Conservation (phyloP, 2,329 filamentous ascomycete genomes). For the Fusarium sororula region DNA sequence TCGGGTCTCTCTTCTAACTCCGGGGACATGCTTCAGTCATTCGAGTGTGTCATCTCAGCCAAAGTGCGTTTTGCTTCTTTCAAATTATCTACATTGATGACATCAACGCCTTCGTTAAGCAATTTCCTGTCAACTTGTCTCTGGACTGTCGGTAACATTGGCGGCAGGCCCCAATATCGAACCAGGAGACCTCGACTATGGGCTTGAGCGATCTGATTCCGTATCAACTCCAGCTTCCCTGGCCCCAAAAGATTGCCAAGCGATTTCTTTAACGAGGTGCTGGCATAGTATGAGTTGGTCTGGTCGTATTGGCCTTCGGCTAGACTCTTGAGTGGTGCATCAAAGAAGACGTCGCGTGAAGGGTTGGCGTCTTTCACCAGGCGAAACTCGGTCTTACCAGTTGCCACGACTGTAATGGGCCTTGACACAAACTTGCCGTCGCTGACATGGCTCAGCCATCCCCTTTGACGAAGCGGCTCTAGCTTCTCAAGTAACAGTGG, state of each 20-base stretch:
- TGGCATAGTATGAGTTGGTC: slow-evolving; percentile 74
- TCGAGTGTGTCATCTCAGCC: background rate
- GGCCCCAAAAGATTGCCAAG: slow-evolving; percentile 61
- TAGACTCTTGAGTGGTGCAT: slow-evolving; percentile 66
- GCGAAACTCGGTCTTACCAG: slow-evolving; percentile 56
- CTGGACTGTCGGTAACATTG: slow-evolving; percentile 61
- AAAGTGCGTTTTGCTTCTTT: slow-evolving; percentile 45
- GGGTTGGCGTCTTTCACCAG: slow-evolving; percentile 33
- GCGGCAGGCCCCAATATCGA: slow-evolving; percentile 70
- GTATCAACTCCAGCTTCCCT: slow-evolving; percentile 54
- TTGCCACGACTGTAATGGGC: slow-evolving; percentile 74
- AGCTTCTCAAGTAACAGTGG: slow-evolving; percentile 50
- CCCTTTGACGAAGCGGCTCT: slow-evolving; percentile 64
- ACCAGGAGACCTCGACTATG: slow-evolving; percentile 63
- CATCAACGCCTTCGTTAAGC: slow-evolving; percentile 65
- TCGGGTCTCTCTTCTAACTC: background rate
- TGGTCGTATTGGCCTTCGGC: slow-evolving; percentile 52
- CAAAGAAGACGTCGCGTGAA: slow-evolving; percentile 69
- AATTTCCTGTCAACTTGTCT: slow-evolving; percentile 67
- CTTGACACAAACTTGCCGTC: slow-evolving; percentile 60
- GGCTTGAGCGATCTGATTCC: slow-evolving; percentile 58
- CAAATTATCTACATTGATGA: slow-evolving; percentile 71
- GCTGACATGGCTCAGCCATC: slow-evolving; percentile 65
- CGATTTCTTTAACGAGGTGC: slow-evolving; percentile 61
- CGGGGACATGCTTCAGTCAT: background rate